Evolutionary conservation across 139 green algal genomes (phyloP).

Genomic region (Chlorella sorokiniana): DNA sequence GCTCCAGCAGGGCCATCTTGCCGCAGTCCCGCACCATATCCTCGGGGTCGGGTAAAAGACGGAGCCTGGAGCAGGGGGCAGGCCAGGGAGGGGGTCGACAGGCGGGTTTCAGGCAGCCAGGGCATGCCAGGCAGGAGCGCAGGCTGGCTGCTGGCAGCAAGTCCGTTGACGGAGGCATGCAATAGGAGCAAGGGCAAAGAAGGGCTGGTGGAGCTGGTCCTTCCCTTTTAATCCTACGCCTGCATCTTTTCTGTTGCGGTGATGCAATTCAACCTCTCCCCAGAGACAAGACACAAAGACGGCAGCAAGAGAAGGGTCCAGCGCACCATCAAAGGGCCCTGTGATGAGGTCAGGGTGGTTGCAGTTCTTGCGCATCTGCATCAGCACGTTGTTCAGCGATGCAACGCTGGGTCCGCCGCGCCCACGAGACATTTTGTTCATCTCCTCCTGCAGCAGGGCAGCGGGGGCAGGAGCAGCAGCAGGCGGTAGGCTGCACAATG

Average conservation of each 20-base stretch:
- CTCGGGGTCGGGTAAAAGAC: constrained; percentile 66
- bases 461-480: neutral
- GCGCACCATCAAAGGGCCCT: constrained; percentile 50
- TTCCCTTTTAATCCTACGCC: too few relatives aligned
- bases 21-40: constrained; percentile 88
- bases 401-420: constrained; percentile 30
- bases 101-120: too few relatives aligned
- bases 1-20: constrained; percentile 94
- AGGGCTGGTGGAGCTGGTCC: too few relatives aligned
- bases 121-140: neutral
- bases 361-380: constrained; percentile 96
- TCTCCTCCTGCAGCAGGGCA: constrained; percentile 31
- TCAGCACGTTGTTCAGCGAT: constrained; percentile 96
- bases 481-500: too few relatives aligned
- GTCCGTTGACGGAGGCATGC: too few relatives aligned
- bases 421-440: constrained; percentile 26
- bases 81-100: neutral
- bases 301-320: neutral
- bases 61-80: constrained; percentile 15
- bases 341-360: constrained; percentile 99
- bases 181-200: too few relatives aligned
- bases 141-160: neutral
- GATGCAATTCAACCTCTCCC: neutral
- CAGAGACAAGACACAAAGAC: neutral
- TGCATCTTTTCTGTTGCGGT: neutral